phyloP scores from a whole-genome alignment of 139 green algal genomes.

The Nannochloris sp. region DNA sequence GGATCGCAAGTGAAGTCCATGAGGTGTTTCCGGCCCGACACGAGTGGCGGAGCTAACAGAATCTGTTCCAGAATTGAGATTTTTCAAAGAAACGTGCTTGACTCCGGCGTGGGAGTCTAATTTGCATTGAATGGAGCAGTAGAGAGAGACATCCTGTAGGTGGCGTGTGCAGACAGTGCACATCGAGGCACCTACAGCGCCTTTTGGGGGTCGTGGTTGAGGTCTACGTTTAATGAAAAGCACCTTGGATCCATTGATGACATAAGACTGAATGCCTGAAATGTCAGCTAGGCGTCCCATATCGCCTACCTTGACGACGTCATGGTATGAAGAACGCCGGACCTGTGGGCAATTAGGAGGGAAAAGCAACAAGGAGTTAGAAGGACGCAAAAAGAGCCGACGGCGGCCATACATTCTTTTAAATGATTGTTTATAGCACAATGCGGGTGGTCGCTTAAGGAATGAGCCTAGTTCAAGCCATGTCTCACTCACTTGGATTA shows the following conservation, averaged over 20 bases:
- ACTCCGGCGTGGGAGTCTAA: conserved; percentile 18
- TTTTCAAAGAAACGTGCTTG: not conserved
- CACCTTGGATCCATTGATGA: conserved; percentile 73
- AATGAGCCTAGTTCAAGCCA: too few species aligned
- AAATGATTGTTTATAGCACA: not conserved
- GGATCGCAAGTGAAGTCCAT: not conserved
- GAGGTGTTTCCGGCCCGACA: conserved; percentile 10
- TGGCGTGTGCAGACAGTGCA: conserved; percentile 31
- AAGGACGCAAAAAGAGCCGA: too few species aligned
- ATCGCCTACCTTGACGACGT: conserved; percentile 72
- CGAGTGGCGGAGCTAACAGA: not conserved
- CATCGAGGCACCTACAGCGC: conserved; percentile 15
- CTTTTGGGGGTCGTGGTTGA: conserved; percentile 48
- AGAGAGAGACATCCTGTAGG: conserved; percentile 32
- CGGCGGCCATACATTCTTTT: not conserved
- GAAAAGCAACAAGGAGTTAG: not conserved
- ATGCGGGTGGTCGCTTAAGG: too few species aligned
- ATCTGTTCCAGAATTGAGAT: not conserved
- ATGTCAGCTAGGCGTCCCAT: conserved; percentile 47
- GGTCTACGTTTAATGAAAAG: conserved; percentile 69
- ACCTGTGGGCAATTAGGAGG: conserved; percentile 32
- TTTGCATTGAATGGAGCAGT: conserved; percentile 41
- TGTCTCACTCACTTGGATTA: too few species aligned
- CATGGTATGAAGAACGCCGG: conserved; percentile 68
- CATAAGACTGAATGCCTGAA: conserved; percentile 65